Percentiles rank a stretch among this genome's conserved stretches.
Evolutionary conservation across 257 asterid species (phyloP).

Genomic region (Verbena officinalis): DNA sequence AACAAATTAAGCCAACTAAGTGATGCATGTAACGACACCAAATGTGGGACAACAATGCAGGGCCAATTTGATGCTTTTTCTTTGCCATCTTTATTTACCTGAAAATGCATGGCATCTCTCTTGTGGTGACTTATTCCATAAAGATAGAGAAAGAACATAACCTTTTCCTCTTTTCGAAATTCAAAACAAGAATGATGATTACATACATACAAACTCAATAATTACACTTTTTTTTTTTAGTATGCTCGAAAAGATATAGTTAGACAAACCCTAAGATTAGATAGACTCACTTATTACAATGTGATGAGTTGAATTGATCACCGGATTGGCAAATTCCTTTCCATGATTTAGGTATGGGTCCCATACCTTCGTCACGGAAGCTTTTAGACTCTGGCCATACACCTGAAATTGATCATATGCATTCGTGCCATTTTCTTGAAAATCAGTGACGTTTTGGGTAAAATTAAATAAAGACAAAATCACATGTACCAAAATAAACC

Average conservation of each 20-base stretch:
- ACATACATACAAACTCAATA: no score
- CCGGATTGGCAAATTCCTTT: slow-evolving; percentile 87
- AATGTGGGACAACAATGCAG: slow-evolving; percentile 34
- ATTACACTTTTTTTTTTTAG: no score
- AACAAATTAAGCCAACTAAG: slow-evolving; percentile 45
- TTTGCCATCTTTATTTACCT: no score
- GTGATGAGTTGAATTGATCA: slow-evolving; percentile 63
- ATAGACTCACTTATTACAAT: slow-evolving; percentile 69
- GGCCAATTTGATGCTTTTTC: slow-evolving; percentile 25
- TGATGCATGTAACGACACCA: slow-evolving; percentile 36
- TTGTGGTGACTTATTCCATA: background rate
- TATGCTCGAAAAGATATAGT: no score
- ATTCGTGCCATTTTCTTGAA: slow-evolving; percentile 1
- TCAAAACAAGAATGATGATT: no score
- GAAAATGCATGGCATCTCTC: background rate
- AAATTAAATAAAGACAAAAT: background rate
- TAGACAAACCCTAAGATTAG: background rate
- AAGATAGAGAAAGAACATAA: background rate
- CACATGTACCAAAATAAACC: background rate
- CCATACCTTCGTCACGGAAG: slow-evolving; percentile 69
- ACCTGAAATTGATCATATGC: slow-evolving; percentile 43
- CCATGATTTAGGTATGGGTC: slow-evolving; percentile 72
- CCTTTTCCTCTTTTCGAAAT: no score
- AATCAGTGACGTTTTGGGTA: background rate
- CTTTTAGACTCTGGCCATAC: slow-evolving; percentile 93